Conservation (phyloP, 768 basidiomycete species). For the Mycena vulgaris region DNA sequence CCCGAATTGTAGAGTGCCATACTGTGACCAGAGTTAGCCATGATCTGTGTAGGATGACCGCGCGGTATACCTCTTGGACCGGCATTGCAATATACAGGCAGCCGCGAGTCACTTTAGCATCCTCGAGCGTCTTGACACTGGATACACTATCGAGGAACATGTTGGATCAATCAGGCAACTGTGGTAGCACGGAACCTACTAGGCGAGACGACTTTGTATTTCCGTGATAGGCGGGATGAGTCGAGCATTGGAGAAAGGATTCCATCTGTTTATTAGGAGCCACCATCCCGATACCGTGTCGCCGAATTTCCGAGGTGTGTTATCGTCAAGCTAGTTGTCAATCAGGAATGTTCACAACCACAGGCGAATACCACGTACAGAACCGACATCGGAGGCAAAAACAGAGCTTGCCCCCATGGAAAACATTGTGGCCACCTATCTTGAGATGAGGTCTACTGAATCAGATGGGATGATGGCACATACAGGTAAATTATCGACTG, state of each 20-base stretch:
- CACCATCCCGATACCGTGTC: slow-evolving; percentile 98
- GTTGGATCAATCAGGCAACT: background rate
- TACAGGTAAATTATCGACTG: slow-evolving; percentile 93
- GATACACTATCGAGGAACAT: slow-evolving; percentile 76
- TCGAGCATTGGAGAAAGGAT: slow-evolving; percentile 86
- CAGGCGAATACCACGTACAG: slow-evolving; percentile 62
- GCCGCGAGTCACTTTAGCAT: slow-evolving; percentile 91
- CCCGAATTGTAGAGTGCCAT: slow-evolving; percentile 91
- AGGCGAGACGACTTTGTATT: slow-evolving; percentile 94
- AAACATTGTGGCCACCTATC: slow-evolving; percentile 90
- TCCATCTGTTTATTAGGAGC: slow-evolving; percentile 94
- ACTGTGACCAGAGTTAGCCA: slow-evolving; percentile 54
- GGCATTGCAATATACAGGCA: slow-evolving; percentile 97
- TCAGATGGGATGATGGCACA: slow-evolving; percentile 37
- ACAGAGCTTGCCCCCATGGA: slow-evolving; percentile 92
- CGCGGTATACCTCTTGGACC: slow-evolving; percentile 80
- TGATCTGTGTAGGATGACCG: background rate
- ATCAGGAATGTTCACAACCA: background rate
- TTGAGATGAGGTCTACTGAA: slow-evolving; percentile 13
- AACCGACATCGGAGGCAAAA: slow-evolving; percentile 94
- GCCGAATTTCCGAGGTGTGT: slow-evolving; percentile 94
- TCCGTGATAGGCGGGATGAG: slow-evolving; percentile 92
- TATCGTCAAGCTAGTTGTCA: slow-evolving; percentile 84
- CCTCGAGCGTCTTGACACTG: slow-evolving; percentile 94
- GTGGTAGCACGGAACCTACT: slow-evolving; percentile 72